Evolutionary conservation across 768 basidiomycete species (phyloP).

Genomic region (Mycena capillaripes): DNA sequence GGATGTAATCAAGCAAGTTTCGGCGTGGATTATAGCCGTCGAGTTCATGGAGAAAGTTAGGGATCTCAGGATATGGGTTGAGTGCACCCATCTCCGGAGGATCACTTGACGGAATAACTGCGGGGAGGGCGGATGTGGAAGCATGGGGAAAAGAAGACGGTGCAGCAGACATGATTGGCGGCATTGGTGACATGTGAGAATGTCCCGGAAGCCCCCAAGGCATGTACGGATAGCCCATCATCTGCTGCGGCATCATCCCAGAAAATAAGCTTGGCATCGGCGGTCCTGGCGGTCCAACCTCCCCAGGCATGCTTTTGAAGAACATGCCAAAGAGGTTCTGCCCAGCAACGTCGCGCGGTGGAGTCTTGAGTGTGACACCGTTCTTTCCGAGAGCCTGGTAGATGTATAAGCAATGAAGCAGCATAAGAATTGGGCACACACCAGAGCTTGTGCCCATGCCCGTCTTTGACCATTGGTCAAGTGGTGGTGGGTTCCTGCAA

Average conservation of each 20-base stretch:
- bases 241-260: too few species aligned
- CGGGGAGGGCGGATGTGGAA: not conserved
- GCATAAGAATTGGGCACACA: not conserved
- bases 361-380: slow-evolving; percentile 11
- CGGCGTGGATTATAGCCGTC: not conserved
- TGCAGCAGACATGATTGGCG: not conserved
- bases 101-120: slow-evolving; percentile 10
- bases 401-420: not conserved
- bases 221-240: not conserved
- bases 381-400: slow-evolving; percentile 5
- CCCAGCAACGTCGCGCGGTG: slow-evolving; percentile 1
- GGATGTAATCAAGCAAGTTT: not conserved
- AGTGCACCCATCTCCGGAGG: slow-evolving; percentile 8
- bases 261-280: too few species aligned
- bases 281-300: too few species aligned
- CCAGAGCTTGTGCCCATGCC: slow-evolving; percentile 2
- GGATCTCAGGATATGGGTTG: slow-evolving; percentile 16
- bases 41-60: slow-evolving; percentile 3
- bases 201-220: not conserved
- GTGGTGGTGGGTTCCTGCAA: not conserved
- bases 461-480: not conserved
- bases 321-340: slow-evolving; percentile 17
- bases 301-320: not conserved
- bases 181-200: not conserved
- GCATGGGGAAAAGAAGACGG: not conserved